Evolutionary conservation across 2,329 filamentous ascomycete genomes (phyloP), one percentile per base, ranked within the genome.

Genomic region (Acephala macrosclerotiorum): DNA sequence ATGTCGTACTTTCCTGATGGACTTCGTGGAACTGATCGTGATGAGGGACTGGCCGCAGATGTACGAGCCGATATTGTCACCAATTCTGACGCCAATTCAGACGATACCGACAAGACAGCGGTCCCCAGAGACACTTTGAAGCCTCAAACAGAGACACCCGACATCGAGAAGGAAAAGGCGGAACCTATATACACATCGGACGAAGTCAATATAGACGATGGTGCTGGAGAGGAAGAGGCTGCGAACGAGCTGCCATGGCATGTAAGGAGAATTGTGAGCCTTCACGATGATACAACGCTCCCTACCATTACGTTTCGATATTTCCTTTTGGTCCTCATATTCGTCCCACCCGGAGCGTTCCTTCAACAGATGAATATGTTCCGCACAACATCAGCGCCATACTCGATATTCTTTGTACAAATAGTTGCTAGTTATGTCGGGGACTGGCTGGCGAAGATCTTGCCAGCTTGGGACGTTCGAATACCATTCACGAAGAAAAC

Each of bases 321-420:
- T 71, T 86, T 88, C 70, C 60, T 88, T 26, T 77, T 88, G 26
- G 80, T 83, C 5, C 74, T 85, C 62, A 66, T 88, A 20, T 87
- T 88, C 70, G 82, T 87, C 53, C 79, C 82, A 0, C 85, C 86
- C 0, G 86, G 86, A 2, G 86, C 86, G 1, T 85, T 88, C 68
- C 73, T 89, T 2, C 85, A 83, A 5, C 82, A 85, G 71, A 83
- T 87, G 80, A 83, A 81, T 66, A 79, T 82, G 58, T 89, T 82
- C 71, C 81, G 86, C 53, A 88, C 86, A 1, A 88, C 86, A 0
- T 82, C 81, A 16, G 73, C 72, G 14, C 73, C 74, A 51, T 89
- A 88, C 72, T 87, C 85, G 0, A 82, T 89, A 57, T 88, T 88
- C 73, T 89, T 89, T 67, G 86, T 89, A n/a, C 82, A 84, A 72